Evolutionary conservation across 2,329 filamentous ascomycete genomes (phyloP).

Genomic region (Trichoderma breve): DNA sequence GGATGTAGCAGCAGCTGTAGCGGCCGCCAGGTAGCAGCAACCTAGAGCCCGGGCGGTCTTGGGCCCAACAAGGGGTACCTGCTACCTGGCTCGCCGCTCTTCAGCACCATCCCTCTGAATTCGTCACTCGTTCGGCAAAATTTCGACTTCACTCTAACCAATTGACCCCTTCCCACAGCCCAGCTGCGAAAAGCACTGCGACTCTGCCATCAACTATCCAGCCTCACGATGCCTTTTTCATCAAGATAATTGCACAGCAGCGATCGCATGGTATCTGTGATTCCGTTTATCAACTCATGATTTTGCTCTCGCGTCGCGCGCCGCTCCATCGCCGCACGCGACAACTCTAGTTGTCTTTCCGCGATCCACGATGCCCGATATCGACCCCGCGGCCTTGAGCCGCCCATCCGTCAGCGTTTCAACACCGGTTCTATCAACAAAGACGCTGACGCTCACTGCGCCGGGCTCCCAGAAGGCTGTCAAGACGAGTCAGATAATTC

Average conservation of each 20-base stretch:
- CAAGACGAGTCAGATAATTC: slow-evolving; percentile 62
- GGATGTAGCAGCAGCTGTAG: slow-evolving; percentile 11
- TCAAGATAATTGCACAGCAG: slow-evolving; percentile 40
- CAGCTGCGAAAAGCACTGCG: slow-evolving; percentile 25
- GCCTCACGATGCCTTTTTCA: slow-evolving; percentile 44
- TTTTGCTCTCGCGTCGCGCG: slow-evolving; percentile 42
- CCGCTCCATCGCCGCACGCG: slow-evolving; percentile 48
- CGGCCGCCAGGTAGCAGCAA: slow-evolving; percentile 8
- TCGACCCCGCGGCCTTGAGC: slow-evolving; percentile 67
- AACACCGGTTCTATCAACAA: slow-evolving; percentile 57
- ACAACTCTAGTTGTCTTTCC: slow-evolving; percentile 35
- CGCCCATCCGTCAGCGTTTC: slow-evolving; percentile 57
- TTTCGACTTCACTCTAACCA: slow-evolving; percentile 36
- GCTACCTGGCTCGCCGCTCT: slow-evolving; percentile 25
- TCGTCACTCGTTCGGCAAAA: slow-evolving; percentile 29
- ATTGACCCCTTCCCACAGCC: slow-evolving; percentile 28
- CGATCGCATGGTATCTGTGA: slow-evolving; percentile 43
- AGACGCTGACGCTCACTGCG: slow-evolving; percentile 55
- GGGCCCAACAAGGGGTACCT: slow-evolving; percentile 22
- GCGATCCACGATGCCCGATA: slow-evolving; percentile 58
- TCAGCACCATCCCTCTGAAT: slow-evolving; percentile 23
- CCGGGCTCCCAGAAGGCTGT: slow-evolving; percentile 49
- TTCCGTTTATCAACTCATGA: slow-evolving; percentile 45
- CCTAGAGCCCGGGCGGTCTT: neutral
- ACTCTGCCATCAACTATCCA: slow-evolving; percentile 40